Conservation (phyloP, 2,329 filamentous ascomycete species). For the Thielaviopsis punctulata region DNA sequence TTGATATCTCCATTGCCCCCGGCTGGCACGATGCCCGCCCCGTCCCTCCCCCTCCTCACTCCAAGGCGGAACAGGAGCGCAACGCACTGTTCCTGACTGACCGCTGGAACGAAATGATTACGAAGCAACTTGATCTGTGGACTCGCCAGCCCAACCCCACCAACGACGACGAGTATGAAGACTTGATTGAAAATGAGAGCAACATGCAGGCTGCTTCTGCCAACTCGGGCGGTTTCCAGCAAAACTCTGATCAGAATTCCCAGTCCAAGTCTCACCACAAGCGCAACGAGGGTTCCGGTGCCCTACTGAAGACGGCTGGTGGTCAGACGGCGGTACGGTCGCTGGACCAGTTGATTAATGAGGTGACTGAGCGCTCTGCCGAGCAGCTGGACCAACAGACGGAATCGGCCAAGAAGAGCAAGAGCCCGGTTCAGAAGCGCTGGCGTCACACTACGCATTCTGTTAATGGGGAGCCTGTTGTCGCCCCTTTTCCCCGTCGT, state of each 20-base stretch:
- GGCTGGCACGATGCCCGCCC: constrained; percentile 31
- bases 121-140: constrained; percentile 28
- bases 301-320: not conserved
- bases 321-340: not conserved
- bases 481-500: constrained; percentile 21
- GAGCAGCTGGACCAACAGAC: constrained; percentile 7
- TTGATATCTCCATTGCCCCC: constrained; percentile 37
- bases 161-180: constrained; percentile 9
- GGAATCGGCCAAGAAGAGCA: constrained; percentile 13
- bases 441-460: constrained; percentile 11
- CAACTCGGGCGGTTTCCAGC: not conserved
- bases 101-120: constrained; percentile 31
- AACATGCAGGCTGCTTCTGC: not conserved
- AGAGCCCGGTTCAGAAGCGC: constrained; percentile 10
- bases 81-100: constrained; percentile 34
- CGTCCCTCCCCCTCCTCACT: constrained; percentile 26
- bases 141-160: constrained; percentile 18
- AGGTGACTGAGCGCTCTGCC: constrained; percentile 1
- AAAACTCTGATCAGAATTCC: too few relatives aligned
- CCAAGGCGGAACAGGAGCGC: constrained; percentile 32
- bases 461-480: constrained; percentile 15
- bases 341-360: not conserved
- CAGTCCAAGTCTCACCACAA: not conserved
- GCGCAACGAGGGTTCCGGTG: not conserved
- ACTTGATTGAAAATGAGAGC: not conserved